A percentile compares a stretch with the other conserved stretches of the same genome.
Conservation (phyloP, 768 basidiomycete genomes). For the Tylopilus subfusipes region DNA sequence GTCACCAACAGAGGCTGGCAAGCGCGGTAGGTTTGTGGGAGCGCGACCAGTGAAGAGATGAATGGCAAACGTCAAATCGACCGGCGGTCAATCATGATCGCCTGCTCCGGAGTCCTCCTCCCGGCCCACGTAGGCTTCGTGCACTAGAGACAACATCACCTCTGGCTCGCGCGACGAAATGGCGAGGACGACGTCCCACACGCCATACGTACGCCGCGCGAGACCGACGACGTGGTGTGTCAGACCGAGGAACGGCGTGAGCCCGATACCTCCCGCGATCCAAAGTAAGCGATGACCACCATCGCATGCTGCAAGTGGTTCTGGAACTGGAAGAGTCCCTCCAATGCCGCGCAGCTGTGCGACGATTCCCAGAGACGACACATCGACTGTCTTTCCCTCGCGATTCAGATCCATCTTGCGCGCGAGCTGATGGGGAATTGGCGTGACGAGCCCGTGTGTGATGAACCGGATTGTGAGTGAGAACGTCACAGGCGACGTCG, state of each 20-base stretch:
- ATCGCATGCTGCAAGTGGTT: constrained; percentile 23
- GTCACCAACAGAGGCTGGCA: constrained; percentile 12
- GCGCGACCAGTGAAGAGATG: constrained; percentile 14
- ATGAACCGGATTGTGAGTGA: constrained; percentile 56
- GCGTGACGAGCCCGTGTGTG: constrained; percentile 51
- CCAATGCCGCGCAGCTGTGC: constrained; percentile 51
- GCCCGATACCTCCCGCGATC: constrained; percentile 64
- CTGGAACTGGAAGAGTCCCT: constrained; percentile 41
- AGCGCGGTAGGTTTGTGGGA: neutral
- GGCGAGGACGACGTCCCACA: constrained; percentile 45
- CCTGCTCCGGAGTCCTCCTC: neutral
- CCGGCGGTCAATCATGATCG: neutral
- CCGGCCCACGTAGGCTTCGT: constrained; percentile 20
- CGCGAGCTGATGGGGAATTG: constrained; percentile 47
- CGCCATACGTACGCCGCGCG: constrained; percentile 12
- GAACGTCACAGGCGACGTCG: constrained; percentile 23
- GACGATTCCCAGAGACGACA: constrained; percentile 35
- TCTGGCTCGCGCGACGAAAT: constrained; percentile 54
- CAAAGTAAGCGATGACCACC: constrained; percentile 40
- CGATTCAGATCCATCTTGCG: constrained; percentile 8
- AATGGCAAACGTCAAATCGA: constrained; percentile 17
- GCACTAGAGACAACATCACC: constrained; percentile 44
- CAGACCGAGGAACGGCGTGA: constrained; percentile 64
- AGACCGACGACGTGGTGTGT: constrained; percentile 26
- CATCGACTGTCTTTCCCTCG: constrained; percentile 4